These are phyloP conservation scores for Plantago major DNA, from an alignment of 257 asterid species.

Conservation along the genomic window DNA sequence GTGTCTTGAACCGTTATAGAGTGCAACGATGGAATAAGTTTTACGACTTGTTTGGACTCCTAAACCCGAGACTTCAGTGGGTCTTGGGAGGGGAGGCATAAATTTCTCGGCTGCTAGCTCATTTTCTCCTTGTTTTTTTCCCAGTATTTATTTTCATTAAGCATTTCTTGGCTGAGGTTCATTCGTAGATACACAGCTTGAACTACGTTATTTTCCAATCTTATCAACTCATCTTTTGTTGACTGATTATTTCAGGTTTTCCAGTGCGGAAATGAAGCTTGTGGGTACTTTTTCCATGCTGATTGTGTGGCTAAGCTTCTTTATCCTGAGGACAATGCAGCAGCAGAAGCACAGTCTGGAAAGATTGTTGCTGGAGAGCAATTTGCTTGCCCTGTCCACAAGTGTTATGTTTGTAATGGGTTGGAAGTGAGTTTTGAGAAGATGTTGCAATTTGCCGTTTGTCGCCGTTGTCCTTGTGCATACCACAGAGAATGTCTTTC, in stretches of 20 bases:
- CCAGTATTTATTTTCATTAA: too few species aligned
- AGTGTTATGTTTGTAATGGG: conserved; percentile 57
- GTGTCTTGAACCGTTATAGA: too few species aligned
- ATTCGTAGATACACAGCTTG: neutral
- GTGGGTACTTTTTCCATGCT: conserved; percentile 90
- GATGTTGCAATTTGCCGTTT: conserved; percentile 69
- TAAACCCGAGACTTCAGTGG: too few species aligned
- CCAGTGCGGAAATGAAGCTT: conserved; percentile 76
- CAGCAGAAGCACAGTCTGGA: conserved; percentile 38
- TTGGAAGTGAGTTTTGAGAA: conserved; percentile 46
- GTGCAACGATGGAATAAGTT: too few species aligned
- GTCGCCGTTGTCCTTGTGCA: conserved; percentile 90
- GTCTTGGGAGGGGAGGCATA: too few species aligned
- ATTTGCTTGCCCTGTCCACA: conserved; percentile 81
- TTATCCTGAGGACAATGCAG: conserved; percentile 40
- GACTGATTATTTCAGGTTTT: conserved; percentile 50
- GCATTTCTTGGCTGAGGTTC: too few species aligned
- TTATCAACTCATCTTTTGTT: neutral
- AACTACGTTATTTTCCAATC: too few species aligned
- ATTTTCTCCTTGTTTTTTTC: too few species aligned
- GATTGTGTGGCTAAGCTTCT: conserved; percentile 69
- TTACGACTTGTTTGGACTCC: too few species aligned
- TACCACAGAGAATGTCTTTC: conserved; percentile 71
- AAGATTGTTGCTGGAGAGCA: conserved; percentile 66
- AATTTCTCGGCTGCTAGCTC: too few species aligned